Evolutionary conservation across 2,329 filamentous ascomycete species (phyloP).

Genomic region (Cordyceps fumosorosea): DNA sequence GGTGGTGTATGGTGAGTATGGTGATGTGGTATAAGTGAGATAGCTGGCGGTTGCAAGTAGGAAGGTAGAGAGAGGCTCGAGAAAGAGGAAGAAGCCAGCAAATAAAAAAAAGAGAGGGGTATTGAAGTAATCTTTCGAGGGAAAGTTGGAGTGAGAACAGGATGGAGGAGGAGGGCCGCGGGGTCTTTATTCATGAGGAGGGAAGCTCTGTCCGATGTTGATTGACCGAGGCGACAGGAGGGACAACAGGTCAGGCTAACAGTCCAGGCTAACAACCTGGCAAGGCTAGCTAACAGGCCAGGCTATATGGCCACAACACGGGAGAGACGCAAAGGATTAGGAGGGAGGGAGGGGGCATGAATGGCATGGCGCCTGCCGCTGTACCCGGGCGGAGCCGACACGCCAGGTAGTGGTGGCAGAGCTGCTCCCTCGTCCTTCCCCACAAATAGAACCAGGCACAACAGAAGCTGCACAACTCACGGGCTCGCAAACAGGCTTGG

Average conservation of each 20-base stretch:
- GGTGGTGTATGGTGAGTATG: not conserved
- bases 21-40: constrained; percentile 1
- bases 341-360: too few relatives aligned
- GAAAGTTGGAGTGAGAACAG: not conserved
- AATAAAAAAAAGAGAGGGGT: not conserved
- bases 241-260: too few relatives aligned
- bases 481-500: not conserved
- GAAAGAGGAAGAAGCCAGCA: not conserved
- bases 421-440: not conserved
- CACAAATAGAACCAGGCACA: not conserved
- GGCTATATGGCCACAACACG: too few relatives aligned
- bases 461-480: too few relatives aligned
- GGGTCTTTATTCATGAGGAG: constrained; percentile 3
- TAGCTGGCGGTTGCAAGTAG: not conserved
- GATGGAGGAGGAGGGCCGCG: not conserved
- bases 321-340: too few relatives aligned
- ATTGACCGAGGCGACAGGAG: too few relatives aligned
- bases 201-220: not conserved
- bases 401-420: not conserved
- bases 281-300: not conserved
- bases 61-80: not conserved
- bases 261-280: too few relatives aligned
- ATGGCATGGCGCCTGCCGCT: not conserved
- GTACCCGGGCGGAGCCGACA: constrained; percentile 5
- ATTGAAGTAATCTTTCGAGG: not conserved